phyloP scores from a whole-genome alignment of 1,284 basidiomycete species.

The Tilletia horrida region DNA sequence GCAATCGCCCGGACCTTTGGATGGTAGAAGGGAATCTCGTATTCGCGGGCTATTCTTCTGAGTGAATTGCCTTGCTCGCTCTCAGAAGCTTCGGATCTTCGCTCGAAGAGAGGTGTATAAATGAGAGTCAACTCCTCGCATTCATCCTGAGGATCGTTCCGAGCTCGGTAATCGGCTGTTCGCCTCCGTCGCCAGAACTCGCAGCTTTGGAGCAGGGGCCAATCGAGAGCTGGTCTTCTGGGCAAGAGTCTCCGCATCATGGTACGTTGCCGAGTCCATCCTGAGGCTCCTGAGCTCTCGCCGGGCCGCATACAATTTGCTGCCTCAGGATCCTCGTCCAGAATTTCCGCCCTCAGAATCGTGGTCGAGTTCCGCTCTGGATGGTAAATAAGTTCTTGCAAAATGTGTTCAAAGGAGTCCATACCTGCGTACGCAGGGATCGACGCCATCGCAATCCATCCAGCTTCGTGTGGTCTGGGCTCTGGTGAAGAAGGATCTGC shows the following conservation, averaged over 20 bases:
- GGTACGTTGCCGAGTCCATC: not conserved
- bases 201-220: not conserved
- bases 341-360: conserved; percentile 47
- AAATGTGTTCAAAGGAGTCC: conserved; percentile 33
- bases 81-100: not conserved
- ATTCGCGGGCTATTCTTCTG: not conserved
- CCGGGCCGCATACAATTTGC: not conserved
- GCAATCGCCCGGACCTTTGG: conserved; percentile 46
- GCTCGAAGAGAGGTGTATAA: conserved; percentile 27
- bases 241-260: not conserved
- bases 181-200: not conserved
- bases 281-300: not conserved
- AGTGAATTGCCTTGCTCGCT: not conserved
- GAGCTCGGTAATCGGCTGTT: not conserved
- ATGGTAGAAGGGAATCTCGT: conserved; percentile 49
- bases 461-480: not conserved
- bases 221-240: conserved; percentile 1
- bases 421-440: conserved; percentile 30
- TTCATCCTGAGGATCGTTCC: conserved; percentile 18
- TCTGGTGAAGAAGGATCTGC: not conserved
- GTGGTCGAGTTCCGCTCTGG: conserved; percentile 47
- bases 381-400: conserved; percentile 42
- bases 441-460: conserved; percentile 2
- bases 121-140: conserved; percentile 27
- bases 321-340: conserved; percentile 21